These are phyloP conservation scores for Beauveria asiatica DNA, from an alignment of 2,329 filamentous ascomycete genomes.

Conservation along the genomic window DNA sequence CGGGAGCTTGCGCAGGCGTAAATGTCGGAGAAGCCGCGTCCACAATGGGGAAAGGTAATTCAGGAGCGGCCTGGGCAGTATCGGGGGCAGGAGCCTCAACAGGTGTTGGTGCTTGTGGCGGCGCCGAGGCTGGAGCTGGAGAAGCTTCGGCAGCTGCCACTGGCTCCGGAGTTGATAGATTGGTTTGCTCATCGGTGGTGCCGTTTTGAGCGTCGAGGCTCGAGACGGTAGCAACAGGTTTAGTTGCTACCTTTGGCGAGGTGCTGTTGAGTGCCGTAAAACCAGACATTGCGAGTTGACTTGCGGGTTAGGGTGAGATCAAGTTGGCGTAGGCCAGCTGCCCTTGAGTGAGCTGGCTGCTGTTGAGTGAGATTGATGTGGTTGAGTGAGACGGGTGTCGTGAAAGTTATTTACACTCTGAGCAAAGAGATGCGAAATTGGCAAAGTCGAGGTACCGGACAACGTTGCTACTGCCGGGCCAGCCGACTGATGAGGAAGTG, in stretches of 20 bases:
- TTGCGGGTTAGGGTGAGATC: neutral
- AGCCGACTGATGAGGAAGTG: neutral
- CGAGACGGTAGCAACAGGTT: neutral
- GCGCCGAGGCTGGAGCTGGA: neutral
- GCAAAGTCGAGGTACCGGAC: neutral
- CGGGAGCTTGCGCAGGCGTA: constrained; percentile 19
- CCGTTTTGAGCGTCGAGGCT: neutral
- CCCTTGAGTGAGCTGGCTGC: neutral
- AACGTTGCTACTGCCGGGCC: neutral
- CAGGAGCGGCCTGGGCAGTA: neutral
- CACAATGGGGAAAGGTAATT: neutral
- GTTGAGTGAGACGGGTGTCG: neutral
- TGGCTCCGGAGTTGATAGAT: neutral
- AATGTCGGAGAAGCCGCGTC: neutral
- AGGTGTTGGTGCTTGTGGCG: constrained; percentile 9
- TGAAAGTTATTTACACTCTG: neutral
- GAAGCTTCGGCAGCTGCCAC: neutral
- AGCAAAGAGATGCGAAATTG: neutral
- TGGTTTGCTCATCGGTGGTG: neutral
- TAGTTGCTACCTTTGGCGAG: constrained; percentile 29
- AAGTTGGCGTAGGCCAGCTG: neutral
- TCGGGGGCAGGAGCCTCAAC: constrained; percentile 16
- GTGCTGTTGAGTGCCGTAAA: constrained; percentile 45
- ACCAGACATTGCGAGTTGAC: constrained; percentile 33
- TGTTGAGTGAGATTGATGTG: too few species aligned